Percentiles rank a stretch among this genome's conserved stretches.
Evolutionary conservation across 2,329 filamentous ascomycete species (phyloP).

Genomic region (Sclerotinia minor): DNA sequence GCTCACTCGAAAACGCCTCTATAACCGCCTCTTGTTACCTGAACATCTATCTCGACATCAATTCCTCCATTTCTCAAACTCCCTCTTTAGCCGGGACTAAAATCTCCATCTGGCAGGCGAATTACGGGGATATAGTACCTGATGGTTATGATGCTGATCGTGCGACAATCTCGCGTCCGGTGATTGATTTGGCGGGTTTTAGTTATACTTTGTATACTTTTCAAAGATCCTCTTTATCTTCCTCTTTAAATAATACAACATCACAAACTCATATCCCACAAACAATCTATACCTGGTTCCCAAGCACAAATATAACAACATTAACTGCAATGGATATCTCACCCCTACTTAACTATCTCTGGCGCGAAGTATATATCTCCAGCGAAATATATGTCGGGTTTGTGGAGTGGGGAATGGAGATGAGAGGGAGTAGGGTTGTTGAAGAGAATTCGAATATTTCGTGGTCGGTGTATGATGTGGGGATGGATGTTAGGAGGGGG

Average conservation of each 20-base stretch:
- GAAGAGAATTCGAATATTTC: no score
- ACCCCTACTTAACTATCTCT: conserved; percentile 6
- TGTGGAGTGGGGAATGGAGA: conserved; percentile 16
- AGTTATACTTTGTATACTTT: neutral
- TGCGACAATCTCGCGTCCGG: neutral
- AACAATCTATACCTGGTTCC: conserved; percentile 15
- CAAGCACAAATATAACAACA: neutral
- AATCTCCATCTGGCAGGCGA: conserved; percentile 15
- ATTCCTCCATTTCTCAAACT: neutral
- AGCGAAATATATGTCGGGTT: conserved; percentile 8
- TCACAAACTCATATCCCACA: neutral
- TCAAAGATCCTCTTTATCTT: accelerated
- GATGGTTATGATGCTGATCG: neutral
- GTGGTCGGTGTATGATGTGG: conserved; percentile 1
- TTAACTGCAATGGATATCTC: conserved; percentile 3
- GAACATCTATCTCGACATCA: conserved; percentile 11
- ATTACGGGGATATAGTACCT: neutral
- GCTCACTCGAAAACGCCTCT: neutral
- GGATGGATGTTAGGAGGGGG: neutral
- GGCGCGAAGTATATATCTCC: conserved; percentile 4
- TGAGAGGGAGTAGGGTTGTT: neutral
- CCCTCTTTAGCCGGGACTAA: neutral
- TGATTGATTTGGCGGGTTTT: neutral
- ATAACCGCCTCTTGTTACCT: conserved; percentile 4
- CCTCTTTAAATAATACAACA: no score